A percentile compares a stretch with the other conserved stretches of the same genome.
phyloP scores from a whole-genome alignment of 1,284 basidiomycete genomes.

The Boletus subluridellus region DNA sequence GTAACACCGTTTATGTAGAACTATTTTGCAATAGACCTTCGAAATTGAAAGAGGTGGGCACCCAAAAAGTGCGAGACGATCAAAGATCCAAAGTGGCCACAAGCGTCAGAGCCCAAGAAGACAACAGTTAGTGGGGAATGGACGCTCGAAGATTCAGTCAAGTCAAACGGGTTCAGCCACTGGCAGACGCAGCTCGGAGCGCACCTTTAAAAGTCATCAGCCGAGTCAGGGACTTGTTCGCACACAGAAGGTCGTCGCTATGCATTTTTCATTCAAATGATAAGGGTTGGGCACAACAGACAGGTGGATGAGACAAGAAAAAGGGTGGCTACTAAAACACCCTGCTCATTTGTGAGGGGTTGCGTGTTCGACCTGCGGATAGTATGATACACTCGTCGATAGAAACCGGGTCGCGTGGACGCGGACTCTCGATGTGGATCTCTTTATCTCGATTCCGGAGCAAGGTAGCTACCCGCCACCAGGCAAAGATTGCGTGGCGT shows the following conservation, averaged over 20 bases:
- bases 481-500: slow-evolving; percentile 93
- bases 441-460: slow-evolving; percentile 53
- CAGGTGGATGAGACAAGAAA: slow-evolving; percentile 4
- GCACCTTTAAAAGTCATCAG: not conserved
- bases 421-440: not conserved
- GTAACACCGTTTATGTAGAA: not conserved
- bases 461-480: slow-evolving; percentile 71
- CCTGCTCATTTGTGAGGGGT: slow-evolving; percentile 1
- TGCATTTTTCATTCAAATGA: slow-evolving; percentile 1
- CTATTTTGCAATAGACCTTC: no score
- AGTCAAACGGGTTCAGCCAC: not conserved
- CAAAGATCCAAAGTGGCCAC: not conserved
- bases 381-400: not conserved
- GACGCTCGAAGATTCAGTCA: not conserved
- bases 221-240: not conserved
- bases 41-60: not conserved
- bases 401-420: not conserved
- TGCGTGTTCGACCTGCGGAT: not conserved
- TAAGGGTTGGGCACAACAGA: slow-evolving; percentile 3
- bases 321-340: not conserved
- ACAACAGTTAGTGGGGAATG: not conserved
- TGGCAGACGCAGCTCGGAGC: not conserved
- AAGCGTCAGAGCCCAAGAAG: not conserved
- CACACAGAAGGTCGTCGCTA: not conserved
- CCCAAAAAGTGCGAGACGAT: not conserved